A percentile compares a stretch with the other conserved stretches of the same genome.
These are phyloP conservation scores for Chytriomyces sp. DNA, from an alignment of 192 early-diverging fungal genomes.

Conservation along the genomic window DNA sequence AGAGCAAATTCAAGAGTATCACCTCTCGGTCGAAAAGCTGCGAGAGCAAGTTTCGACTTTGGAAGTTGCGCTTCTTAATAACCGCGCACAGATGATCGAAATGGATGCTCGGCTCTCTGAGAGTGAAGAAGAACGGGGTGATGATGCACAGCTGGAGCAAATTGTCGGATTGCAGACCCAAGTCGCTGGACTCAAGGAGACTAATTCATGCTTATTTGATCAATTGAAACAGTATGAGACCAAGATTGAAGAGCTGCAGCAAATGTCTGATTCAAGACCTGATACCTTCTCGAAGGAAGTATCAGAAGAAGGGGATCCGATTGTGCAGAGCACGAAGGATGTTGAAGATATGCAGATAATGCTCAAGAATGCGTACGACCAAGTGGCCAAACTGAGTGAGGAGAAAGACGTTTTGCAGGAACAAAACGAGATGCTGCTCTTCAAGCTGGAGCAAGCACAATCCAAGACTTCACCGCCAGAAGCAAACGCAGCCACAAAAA, in stretches of 20 bases:
- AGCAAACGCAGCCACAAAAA: not conserved
- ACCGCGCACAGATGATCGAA: not conserved
- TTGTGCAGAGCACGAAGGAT: not conserved
- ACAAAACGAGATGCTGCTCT: conserved; percentile 14
- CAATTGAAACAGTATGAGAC: not conserved
- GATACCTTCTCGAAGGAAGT: not conserved
- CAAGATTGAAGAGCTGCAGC: not conserved
- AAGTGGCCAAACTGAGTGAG: conserved; percentile 25
- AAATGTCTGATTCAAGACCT: no score
- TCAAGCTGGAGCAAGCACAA: conserved; percentile 11
- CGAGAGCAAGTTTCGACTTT: not conserved
- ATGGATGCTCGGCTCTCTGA: conserved; percentile 12
- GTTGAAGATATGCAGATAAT: conserved; percentile 6
- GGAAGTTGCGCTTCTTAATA: not conserved
- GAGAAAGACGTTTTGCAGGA: conserved; percentile 16
- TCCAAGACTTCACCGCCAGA: not conserved
- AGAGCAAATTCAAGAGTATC: not conserved
- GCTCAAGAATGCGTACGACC: not conserved
- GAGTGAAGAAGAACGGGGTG: conserved; percentile 3
- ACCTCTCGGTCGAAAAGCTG: not conserved
- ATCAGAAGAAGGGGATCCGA: not conserved
- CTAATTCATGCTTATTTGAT: not conserved
- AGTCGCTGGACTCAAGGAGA: not conserved
- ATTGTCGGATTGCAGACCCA: not conserved
- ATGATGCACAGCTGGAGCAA: not conserved